Evolutionary conservation across 768 basidiomycete genomes (phyloP), one percentile per base, ranked within the genome.

Genomic region (Phylloporus sp.): DNA sequence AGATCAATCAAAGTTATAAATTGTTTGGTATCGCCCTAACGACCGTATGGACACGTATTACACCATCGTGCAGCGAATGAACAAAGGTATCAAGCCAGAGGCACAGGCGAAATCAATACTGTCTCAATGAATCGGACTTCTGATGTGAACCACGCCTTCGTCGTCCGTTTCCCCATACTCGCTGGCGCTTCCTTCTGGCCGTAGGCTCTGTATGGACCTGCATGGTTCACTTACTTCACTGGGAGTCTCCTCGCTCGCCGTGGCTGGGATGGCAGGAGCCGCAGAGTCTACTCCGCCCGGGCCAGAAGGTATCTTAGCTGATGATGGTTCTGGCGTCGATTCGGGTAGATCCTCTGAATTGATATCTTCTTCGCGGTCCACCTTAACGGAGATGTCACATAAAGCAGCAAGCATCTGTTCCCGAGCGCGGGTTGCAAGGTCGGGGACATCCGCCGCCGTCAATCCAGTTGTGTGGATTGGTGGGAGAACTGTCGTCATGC

Each of bases 81-180:
- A 58, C 46, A 52, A 49, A 58, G 63, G 59, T 66, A 65, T 64
- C 57, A 50, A 38, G 34, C 11, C 40, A 39, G 23, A 24, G 28
- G 46, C 34, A 48, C 41, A 17, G 50, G 27, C 38, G 26, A 42
- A 28, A 42, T 33, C 22, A 24, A 42, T 34, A 44, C 52, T 48
- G 17, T 20, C 35, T 60, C 52, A 66, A 41, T 54, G 22, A 8
- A 44, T 44, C 9, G 86, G 86, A 47, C 82, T 75, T 32, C 80
- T 83, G 41, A 90, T 81, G 23, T 90, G 62, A 48, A 90, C 78
- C 82, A 90, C 82, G 6, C 85, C 88, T 57, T 90, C 88, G 48
- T 91, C 88, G 61, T 91, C 88, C 31, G 87, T 90, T 56, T 88
- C 86, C 20, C 82, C 84, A 52, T 76, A 76, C 60, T 82, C 82